Percentiles rank a stretch among this genome's conserved stretches.
Conservation (phyloP, 2,329 filamentous ascomycete genomes). For the Simplicillium sp. region DNA sequence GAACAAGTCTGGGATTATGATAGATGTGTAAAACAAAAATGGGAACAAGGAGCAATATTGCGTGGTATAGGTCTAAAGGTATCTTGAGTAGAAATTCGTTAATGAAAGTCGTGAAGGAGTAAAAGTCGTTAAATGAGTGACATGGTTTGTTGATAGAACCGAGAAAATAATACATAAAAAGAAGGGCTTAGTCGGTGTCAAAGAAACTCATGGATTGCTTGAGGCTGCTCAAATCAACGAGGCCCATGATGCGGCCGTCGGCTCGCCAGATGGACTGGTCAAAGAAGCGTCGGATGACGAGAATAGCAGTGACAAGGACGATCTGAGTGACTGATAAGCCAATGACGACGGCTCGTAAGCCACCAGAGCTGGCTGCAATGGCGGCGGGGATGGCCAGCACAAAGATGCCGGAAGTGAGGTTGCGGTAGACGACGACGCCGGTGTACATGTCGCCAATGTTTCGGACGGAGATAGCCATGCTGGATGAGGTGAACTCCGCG, state of each 20-base stretch:
- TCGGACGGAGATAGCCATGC: constrained; percentile 32
- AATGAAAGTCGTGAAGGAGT: too few species aligned
- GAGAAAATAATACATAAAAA: background rate
- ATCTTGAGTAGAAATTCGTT: too few species aligned
- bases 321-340: constrained; percentile 32
- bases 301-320: constrained; percentile 22
- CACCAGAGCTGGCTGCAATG: constrained; percentile 18
- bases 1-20: background rate
- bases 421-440: constrained; percentile 29
- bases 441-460: constrained; percentile 39
- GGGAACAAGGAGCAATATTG: too few species aligned
- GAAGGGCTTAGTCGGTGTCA: constrained; percentile 22
- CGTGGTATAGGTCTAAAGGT: too few species aligned
- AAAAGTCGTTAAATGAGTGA: too few species aligned
- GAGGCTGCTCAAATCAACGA: constrained; percentile 33
- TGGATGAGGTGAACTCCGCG: constrained; percentile 38
- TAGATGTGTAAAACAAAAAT: background rate
- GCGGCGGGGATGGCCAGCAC: constrained; percentile 30
- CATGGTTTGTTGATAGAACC: too few species aligned
- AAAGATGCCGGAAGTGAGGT: constrained; percentile 30
- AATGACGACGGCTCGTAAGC: constrained; percentile 26
- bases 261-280: constrained; percentile 30
- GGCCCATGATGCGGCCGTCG: constrained; percentile 37
- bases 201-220: constrained; percentile 36
- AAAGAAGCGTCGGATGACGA: constrained; percentile 28